Percentiles rank a stretch among this genome's conserved stretches.
phyloP scores from a whole-genome alignment of 257 asterid species.

The Solanum appendiculatum region DNA sequence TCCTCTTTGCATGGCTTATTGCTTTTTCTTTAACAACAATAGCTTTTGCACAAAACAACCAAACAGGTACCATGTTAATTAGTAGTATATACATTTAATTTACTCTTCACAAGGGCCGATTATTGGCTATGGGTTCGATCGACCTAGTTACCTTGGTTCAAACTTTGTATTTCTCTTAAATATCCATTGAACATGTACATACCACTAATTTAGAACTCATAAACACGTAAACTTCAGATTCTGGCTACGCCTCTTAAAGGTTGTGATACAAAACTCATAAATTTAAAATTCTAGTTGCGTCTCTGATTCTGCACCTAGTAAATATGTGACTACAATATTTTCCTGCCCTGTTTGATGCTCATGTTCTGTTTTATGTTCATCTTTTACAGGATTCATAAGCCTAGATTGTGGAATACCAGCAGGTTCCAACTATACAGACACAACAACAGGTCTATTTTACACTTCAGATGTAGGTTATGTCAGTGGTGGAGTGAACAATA shows the following conservation, averaged over 20 bases:
- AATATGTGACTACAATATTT: neutral
- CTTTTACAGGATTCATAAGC: slow-evolving; percentile 15
- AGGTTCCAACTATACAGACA: slow-evolving; percentile 4
- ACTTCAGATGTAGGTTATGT: slow-evolving; percentile 8
- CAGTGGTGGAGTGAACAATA: neutral
- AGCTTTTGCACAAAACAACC: neutral
- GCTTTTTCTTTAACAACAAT: neutral
- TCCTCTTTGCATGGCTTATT: neutral
- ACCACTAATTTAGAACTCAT: neutral
- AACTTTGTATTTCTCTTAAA: neutral
- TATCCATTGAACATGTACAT: neutral
- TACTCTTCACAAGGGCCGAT: neutral
- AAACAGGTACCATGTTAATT: neutral
- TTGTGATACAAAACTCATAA: neutral
- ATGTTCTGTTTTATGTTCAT: neutral
- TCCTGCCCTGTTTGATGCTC: neutral
- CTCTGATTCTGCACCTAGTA: neutral
- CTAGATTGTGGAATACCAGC: slow-evolving; percentile 13
- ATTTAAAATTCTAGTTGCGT: neutral
- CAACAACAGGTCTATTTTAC: neutral
- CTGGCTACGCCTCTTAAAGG: neutral
- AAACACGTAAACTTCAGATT: neutral
- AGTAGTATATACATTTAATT: neutral
- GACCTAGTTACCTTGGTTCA: neutral
- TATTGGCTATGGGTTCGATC: neutral